Evolutionary conservation across 805 yeast species (phyloP), one percentile per base, ranked within the genome.

Genomic region (Hanseniaspora vineae): DNA sequence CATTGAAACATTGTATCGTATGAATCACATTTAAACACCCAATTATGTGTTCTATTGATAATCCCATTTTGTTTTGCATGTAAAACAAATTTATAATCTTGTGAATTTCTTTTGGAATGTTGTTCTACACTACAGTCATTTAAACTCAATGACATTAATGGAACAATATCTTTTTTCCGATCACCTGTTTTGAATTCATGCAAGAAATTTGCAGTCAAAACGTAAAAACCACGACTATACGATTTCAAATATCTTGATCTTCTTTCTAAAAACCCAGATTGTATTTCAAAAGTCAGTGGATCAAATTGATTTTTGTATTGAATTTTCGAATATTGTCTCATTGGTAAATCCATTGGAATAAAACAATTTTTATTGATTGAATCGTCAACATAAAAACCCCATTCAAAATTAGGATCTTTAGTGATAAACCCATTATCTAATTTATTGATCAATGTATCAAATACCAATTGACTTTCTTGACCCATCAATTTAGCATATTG

Each of bases 1-100:
- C 98, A 90, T 39, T 71, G 73, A 61, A 81, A 77, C 90, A 88
- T 85, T 32, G 74, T 64, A 40, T 80, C 83, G 56, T 83, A 84
- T 44, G 83, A 76, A 58, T 84, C 92, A n/a, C 94, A 81, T 54
- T 95, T 75, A 69, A 90, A 89, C n/a, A 89, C 92, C 86, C 92
- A 87, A 57, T 87, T 88, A 66, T 89, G 97, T 42, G 87, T 85
- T 58, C 86, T 73, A 52, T 80, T 81, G 52, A 86, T 72, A 50
- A 83, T 67, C 13, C 92, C 92, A 51, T 79, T 77, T 52, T 81
- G 80, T 57, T 83, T 85, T 15, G 88, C 78, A 53, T 76, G 78
- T 51, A 90, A 68, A 11, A 88, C 84, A 65, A 90, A 92, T 66
- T 88, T 88, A 61, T 79, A 80, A 45, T 75, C 77, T 15, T 73